Evolutionary conservation across 805 yeast species (phyloP), one percentile per base, ranked within the genome.

Genomic region (Kluyveromyces nonfermentans): DNA sequence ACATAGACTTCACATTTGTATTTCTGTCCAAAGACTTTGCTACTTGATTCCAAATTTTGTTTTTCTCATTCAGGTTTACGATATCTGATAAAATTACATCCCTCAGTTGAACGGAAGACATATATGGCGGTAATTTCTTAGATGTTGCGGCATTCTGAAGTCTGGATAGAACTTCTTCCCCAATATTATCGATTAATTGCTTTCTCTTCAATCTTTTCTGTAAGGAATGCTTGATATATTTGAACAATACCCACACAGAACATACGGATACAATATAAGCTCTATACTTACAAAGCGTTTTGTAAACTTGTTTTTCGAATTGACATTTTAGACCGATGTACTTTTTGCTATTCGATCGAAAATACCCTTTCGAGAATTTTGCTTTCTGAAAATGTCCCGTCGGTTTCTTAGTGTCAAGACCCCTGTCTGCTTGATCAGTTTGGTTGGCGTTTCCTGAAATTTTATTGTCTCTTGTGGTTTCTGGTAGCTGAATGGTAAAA

Each of bases 291-390:
- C 54, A 47, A 38, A 67, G 48, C 47, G 60, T 67, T 14, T 69
- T 69, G 33, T 72, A 60, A 18, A 78, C 53, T 43, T 78, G 73
- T 49, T 73, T 73, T 48, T 74, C 74, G 48, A 78, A 63, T 54
- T 73, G 75, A 56, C 86, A 80, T 45, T 67, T 68, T 43, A 79
- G 57, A 47, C 77, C 71, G 61, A 77, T 64, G 77, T 79, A 75
- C 62, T 73, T 70, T 70, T 73, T 68, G 76, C 85, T 78, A 75
- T 77, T 71, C 72, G 85, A 77, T 69, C 85, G 83, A 79, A 82
- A 63, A 80, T 74, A 56, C 73, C 74, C 60, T 67, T 66, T 36
- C 43, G 46, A 33, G 45, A 49, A 40, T 47, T 52, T 51, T 51
- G 54, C 34, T 52, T 55, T 43, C 54, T 56, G 56, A 68, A 68